phyloP scores from a whole-genome alignment of 331 rosid genomes.

The Malus hybrid region DNA sequence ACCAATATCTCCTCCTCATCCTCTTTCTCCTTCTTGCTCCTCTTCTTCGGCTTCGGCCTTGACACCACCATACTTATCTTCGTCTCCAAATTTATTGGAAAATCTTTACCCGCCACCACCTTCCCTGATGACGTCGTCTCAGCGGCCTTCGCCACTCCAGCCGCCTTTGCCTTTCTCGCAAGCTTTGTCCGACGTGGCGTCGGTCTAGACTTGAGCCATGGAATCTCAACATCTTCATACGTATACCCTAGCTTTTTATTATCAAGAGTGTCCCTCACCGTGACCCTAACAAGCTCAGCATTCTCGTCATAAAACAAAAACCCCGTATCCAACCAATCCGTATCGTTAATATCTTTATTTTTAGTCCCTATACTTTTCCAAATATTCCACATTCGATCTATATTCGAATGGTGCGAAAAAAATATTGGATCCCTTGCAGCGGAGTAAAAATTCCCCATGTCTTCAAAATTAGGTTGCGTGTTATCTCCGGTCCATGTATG shows the following conservation, averaged over 20 bases:
- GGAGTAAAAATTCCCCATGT: too few relatives aligned
- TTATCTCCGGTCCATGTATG: too few relatives aligned
- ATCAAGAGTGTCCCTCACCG: conserved; percentile 52
- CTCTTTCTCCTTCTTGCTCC: conserved; percentile 55
- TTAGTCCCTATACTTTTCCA: too few relatives aligned
- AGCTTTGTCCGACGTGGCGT: conserved; percentile 22
- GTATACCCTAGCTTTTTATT: conserved; percentile 31
- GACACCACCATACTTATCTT: conserved; percentile 27
- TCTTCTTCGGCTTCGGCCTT: conserved; percentile 39
- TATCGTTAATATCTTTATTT: too few relatives aligned
- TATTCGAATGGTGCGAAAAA: too few relatives aligned
- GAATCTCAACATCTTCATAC: conserved; percentile 52
- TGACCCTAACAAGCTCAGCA: conserved; percentile 17
- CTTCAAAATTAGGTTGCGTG: too few relatives aligned
- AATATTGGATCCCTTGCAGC: too few relatives aligned
- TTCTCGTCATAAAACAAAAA: too few relatives aligned
- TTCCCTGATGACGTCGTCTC: conserved; percentile 19
- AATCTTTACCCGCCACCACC: background rate
- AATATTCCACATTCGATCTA: too few relatives aligned
- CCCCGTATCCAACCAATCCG: too few relatives aligned
- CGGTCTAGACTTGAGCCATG: conserved; percentile 62
- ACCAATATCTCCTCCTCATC: conserved; percentile 56
- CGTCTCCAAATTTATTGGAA: conserved; percentile 39
- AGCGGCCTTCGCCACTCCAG: conserved; percentile 34
- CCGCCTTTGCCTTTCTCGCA: background rate